Evolutionary conservation across 1,284 basidiomycete species (phyloP), one percentile per base, ranked within the genome.

Genomic region (Gymnopus androsaceus): DNA sequence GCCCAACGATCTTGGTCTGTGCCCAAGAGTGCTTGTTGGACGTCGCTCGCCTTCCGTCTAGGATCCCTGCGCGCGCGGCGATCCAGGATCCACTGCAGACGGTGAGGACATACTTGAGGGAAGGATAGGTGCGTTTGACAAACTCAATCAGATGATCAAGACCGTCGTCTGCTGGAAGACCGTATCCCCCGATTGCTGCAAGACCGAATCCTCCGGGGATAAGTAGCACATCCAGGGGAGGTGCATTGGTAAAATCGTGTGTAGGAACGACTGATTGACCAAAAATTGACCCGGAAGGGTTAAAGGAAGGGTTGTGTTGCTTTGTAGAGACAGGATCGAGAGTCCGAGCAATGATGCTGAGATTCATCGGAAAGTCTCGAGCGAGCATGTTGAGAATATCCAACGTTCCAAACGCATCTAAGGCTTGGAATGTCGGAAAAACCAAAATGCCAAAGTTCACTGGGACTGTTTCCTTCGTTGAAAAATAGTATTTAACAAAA

Each of bases 31-130:
- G 48, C 64, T 80, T 80, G 61, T 78, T 78, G 17, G 76, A 76
- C 3, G 77, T 80, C 14, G 76, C 78, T 4, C 64, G 65, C 51
- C 64, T 67, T 6, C 75, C 75, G 38, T 78, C 74, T 7, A 80
- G 64, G 1, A 77, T 59, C 0, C 76, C 77, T 2, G 77, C 71
- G 1, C 64, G 67, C 1, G 77, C 77, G 1, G 71, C 70, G 25
- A 78, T 34, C 31, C 66, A 62, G n/a, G 75, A 70, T 14, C 78
- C 79, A 3, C 73, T 78, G 61, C 79, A 80, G 1, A 78, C 73
- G 2, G 76, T 75, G 51, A 80, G 60, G 15, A 80, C 58, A 59
- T 78, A 77, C 49, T 69, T 68, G 4, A 77, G 64, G 3, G 65
- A 63, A 1, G 74, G 72, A 44, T 73, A 74, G 14, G 71, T 66